Conservation (phyloP, 169 alveolate species). For the Plasmodium malariae region DNA sequence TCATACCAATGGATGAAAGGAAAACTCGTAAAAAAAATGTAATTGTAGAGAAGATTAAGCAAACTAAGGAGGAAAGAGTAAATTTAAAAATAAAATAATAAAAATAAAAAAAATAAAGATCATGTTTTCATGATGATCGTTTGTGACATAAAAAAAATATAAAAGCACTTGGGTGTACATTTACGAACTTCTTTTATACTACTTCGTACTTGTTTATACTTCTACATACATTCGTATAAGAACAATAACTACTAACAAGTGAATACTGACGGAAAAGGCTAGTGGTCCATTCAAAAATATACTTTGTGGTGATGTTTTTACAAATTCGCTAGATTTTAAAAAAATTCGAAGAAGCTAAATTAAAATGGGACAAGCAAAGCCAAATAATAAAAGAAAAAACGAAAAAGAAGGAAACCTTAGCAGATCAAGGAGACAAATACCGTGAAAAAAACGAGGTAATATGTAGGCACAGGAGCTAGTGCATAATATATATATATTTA, state of each 20-base stretch:
- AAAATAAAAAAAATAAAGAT: not conserved
- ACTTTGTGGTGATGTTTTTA: too few species aligned
- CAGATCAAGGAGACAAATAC: constrained; percentile 70
- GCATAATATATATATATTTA: not conserved
- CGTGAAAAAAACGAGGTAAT: constrained; percentile 52
- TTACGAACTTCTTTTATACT: too few species aligned
- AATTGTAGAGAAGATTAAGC: constrained; percentile 6
- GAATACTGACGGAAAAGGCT: too few species aligned
- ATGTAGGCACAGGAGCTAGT: not conserved
- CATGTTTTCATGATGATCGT: not conserved
- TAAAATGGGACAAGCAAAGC: constrained; percentile 34
- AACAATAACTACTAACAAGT: too few species aligned
- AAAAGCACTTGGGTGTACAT: too few species aligned
- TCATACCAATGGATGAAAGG: constrained; percentile 8
- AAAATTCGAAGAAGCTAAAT: constrained; percentile 31
- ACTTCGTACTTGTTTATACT: too few species aligned
- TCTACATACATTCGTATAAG: too few species aligned
- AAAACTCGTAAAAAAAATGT: constrained; percentile 21
- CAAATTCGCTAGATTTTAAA: constrained; percentile 41
- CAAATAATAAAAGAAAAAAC: constrained; percentile 43
- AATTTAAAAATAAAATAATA: not conserved
- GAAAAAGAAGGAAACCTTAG: constrained; percentile 46
- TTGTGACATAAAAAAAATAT: not conserved
- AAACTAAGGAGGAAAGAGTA: constrained; percentile 59
- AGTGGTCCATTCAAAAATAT: too few species aligned